Evolutionary conservation across 495 filamentous ascomycete genomes (phyloP).

Genomic region (Aspergillus indologenus): DNA sequence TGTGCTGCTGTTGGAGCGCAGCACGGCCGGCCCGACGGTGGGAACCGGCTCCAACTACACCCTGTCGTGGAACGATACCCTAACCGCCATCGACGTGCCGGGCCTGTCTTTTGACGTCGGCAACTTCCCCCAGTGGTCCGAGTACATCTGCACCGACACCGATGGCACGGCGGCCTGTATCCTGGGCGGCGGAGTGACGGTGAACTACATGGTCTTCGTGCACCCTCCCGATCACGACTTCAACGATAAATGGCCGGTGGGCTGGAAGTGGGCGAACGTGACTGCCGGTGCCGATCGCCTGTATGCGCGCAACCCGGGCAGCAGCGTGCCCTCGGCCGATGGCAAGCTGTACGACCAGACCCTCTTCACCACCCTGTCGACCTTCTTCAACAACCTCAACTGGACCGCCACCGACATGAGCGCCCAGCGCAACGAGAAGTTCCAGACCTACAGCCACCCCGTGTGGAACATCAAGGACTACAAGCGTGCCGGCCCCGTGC

Average conservation of each 20-base stretch:
- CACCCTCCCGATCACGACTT: slow-evolving; percentile 57
- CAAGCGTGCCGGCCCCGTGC: slow-evolving; percentile 67
- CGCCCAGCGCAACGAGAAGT: slow-evolving; percentile 60
- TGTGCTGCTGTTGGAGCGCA: slow-evolving; percentile 40
- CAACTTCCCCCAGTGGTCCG: slow-evolving; percentile 20
- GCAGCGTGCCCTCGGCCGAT: slow-evolving; percentile 63
- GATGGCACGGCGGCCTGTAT: slow-evolving; percentile 57
- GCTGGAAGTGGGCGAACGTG: slow-evolving; percentile 68
- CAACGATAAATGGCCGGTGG: slow-evolving; percentile 68
- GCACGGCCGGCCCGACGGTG: slow-evolving; percentile 28
- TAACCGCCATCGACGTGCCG: slow-evolving; percentile 78
- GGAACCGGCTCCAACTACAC: slow-evolving; percentile 29
- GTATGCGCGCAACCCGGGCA: slow-evolving; percentile 68
- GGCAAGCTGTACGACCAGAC: slow-evolving; percentile 66
- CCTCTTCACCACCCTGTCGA: slow-evolving; percentile 57
- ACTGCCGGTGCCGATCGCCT: slow-evolving; percentile 53
- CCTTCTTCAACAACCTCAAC: slow-evolving; percentile 51
- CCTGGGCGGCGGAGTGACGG: slow-evolving; percentile 50
- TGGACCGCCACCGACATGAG: slow-evolving; percentile 64
- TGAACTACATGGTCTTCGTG: slow-evolving; percentile 61
- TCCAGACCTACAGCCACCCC: slow-evolving; percentile 60
- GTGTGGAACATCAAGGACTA: slow-evolving; percentile 67
- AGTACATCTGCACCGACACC: slow-evolving; percentile 58
- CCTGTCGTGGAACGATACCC: slow-evolving; percentile 28
- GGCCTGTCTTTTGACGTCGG: slow-evolving; percentile 51